Evolutionary conservation across 2,329 filamentous ascomycete genomes (phyloP), one percentile per base, ranked within the genome.

Genomic region (Chalara sp.): DNA sequence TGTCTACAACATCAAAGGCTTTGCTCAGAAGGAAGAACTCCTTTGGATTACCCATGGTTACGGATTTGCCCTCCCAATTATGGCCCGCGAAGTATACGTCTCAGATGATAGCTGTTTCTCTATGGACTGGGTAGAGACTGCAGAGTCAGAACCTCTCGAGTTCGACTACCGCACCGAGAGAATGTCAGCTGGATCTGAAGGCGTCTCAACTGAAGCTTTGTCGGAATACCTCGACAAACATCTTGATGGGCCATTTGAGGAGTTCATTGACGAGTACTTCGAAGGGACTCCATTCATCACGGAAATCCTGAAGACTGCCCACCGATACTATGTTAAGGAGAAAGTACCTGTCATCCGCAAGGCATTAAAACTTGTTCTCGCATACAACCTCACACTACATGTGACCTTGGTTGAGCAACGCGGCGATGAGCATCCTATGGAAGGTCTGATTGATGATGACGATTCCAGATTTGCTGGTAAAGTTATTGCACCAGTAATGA

Each of bases 21-120:
- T 85, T 57, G 73, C 80, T 11, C 74, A 77, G 55, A 83, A 82
- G 68, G 82, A 85, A 68, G 79, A 76, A 0, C 67, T 84, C 47
- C 83, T 97, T 70, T 96, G 90, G 82, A 90, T 97, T 68, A 96
- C 92, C 8, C 92, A 97, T 67, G 92, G 92, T 33, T 97, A 96
- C 63, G 92, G 92, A 44, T 92, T 95, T 69, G 88, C 89, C 62
- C 79, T 97, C 47, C 91, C 92, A 37, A 88, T 97, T 69, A 90
- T 87, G 75, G 92, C 93, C 49, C 89, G 92, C 53, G 91, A 96
- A 70, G 90, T 97, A 40, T 96, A 84, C 59, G 91, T 97, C 21
- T 83, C 85, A 47, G 90, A 97, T 58, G 89, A 95, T 60, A 88
- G 87, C 70, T 95, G 89, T 75, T 95, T 97, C 72, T 84, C 86